Evolutionary conservation across 768 basidiomycete genomes (phyloP).

Genomic region (Termitomyces sp.): DNA sequence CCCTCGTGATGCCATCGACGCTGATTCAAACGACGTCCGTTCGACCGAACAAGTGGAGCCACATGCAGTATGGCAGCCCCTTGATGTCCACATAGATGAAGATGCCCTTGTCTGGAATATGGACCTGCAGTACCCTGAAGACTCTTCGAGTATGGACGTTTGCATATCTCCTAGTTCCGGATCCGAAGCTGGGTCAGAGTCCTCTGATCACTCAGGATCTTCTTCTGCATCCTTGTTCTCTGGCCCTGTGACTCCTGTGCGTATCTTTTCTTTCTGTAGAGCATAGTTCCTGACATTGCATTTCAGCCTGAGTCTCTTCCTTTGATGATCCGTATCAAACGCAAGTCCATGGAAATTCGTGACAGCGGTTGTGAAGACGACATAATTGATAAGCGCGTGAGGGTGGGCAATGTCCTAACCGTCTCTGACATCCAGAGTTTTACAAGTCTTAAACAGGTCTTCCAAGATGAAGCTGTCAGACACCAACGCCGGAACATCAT

Average conservation of each 20-base stretch:
- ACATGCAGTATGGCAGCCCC: slow-evolving; percentile 8
- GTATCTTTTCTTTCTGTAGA: slow-evolving; percentile 5
- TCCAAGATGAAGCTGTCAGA: slow-evolving; percentile 8
- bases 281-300: background rate
- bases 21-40: slow-evolving; percentile 3
- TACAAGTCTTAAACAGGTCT: slow-evolving; percentile 9
- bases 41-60: slow-evolving; percentile 5
- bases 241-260: slow-evolving; percentile 25
- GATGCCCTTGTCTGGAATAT: slow-evolving; percentile 17
- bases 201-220: slow-evolving; percentile 9
- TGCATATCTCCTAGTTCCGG: slow-evolving; percentile 5
- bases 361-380: slow-evolving; percentile 4
- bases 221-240: slow-evolving; percentile 14
- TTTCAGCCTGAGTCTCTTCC: slow-evolving; percentile 7
- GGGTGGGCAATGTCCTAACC: slow-evolving; percentile 16
- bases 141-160: slow-evolving; percentile 10
- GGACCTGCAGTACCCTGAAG: slow-evolving; percentile 10
- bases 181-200: slow-evolving; percentile 9
- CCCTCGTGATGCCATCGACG: slow-evolving; percentile 6
- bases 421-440: background rate
- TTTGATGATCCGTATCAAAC: slow-evolving; percentile 27
- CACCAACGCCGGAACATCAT: slow-evolving; percentile 10
- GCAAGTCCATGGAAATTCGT: slow-evolving; percentile 26
- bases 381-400: slow-evolving; percentile 32
- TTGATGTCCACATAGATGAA: slow-evolving; percentile 24